phyloP scores from a whole-genome alignment of 352 stramenopile genomes.

The Globisporangium iwayamae region DNA sequence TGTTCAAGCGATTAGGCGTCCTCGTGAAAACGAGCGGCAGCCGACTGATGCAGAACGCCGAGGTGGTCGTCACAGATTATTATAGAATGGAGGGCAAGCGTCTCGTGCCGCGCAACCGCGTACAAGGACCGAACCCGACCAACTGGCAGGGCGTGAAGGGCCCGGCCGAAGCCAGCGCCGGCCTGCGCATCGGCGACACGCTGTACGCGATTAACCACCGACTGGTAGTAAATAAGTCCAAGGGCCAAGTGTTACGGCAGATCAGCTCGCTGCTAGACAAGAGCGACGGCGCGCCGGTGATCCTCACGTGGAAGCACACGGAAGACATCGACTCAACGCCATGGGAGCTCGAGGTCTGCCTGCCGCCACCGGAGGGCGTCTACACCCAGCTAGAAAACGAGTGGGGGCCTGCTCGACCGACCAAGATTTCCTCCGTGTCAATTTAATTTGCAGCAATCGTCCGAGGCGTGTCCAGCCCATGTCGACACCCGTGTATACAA shows the following conservation, averaged over 20 bases:
- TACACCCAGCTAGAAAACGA: constrained; percentile 84
- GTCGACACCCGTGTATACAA: constrained; percentile 5
- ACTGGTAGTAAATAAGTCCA: constrained; percentile 86
- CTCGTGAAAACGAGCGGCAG: constrained; percentile 82
- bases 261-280: constrained; percentile 78
- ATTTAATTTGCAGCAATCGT: constrained; percentile 42
- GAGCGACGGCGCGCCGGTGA: constrained; percentile 54
- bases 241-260: constrained; percentile 77
- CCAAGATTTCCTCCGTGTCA: constrained; percentile 83
- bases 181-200: constrained; percentile 72
- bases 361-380: constrained; percentile 75
- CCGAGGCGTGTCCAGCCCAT: background rate
- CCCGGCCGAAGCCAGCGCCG: constrained; percentile 65
- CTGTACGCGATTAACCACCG: constrained; percentile 86
- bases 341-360: constrained; percentile 75
- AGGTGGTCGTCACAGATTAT: constrained; percentile 77
- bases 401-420: constrained; percentile 74
- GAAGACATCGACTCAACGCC: constrained; percentile 71
- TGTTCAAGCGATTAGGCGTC: constrained; percentile 77
- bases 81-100: constrained; percentile 78
- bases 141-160: constrained; percentile 75
- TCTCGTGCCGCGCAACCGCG: constrained; percentile 68
- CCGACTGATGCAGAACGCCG: constrained; percentile 82
- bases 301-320: constrained; percentile 83
- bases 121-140: constrained; percentile 51